phyloP scores from a whole-genome alignment of 1,284 basidiomycete species.

The Puccinia hordei region DNA sequence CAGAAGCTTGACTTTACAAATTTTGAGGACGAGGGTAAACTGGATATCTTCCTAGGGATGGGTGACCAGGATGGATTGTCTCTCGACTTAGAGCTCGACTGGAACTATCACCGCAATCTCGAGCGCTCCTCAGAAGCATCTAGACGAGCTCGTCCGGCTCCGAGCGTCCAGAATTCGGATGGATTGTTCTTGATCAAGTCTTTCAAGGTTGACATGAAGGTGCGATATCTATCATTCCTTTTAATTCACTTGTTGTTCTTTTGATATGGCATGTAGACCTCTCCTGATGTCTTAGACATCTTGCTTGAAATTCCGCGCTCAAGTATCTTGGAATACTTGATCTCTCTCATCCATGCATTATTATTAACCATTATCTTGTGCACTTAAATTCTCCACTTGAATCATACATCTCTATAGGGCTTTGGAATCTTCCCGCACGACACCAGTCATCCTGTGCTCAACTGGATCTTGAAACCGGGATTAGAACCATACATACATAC shows the following conservation, averaged over 20 bases:
- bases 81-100: slow-evolving; percentile 21
- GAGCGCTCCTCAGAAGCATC: neutral
- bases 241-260: neutral
- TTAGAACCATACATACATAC: slow-evolving; percentile 33
- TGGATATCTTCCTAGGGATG: slow-evolving; percentile 45
- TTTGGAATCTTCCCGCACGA: slow-evolving; percentile 45
- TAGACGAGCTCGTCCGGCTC: neutral
- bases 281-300: neutral
- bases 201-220: slow-evolving; percentile 32
- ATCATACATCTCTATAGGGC: neutral
- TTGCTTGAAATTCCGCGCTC: neutral
- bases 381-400: neutral
- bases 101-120: slow-evolving; percentile 20
- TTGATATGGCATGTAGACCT: neutral
- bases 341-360: neutral
- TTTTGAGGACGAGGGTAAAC: slow-evolving; percentile 39
- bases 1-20: slow-evolving; percentile 16
- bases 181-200: slow-evolving; percentile 29
- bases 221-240: neutral
- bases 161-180: slow-evolving; percentile 3
- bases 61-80: slow-evolving; percentile 36
- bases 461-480: slow-evolving; percentile 46
- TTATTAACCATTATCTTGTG: neutral
- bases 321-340: neutral
- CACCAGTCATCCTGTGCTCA: slow-evolving; percentile 36